phyloP scores from a whole-genome alignment of 371 early-diverging fungal species.

The Saksenaea oblongispora region DNA sequence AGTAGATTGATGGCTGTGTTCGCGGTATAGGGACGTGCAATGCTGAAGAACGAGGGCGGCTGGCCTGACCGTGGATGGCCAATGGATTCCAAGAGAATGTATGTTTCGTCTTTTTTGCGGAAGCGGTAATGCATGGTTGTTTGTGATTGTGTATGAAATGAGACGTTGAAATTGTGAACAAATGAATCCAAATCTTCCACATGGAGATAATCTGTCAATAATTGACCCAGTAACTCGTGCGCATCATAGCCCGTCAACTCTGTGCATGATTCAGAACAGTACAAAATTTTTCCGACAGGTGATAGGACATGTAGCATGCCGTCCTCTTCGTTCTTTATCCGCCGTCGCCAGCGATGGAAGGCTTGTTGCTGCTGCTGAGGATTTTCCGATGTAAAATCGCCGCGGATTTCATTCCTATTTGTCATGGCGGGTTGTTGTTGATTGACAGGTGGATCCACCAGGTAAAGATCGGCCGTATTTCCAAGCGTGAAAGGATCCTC shows the following conservation, averaged over 20 bases:
- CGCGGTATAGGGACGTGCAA: slow-evolving; percentile 53
- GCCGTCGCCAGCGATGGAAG: neutral
- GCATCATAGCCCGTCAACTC: slow-evolving; percentile 60
- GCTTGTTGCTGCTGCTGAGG: neutral
- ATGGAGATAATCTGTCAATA: slow-evolving; percentile 60
- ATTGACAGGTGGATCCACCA: neutral
- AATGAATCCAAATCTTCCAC: slow-evolving; percentile 29
- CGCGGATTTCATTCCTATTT: slow-evolving; percentile 1
- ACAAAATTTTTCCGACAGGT: slow-evolving; percentile 55
- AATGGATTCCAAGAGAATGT: slow-evolving; percentile 49
- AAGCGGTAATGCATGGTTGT: slow-evolving; percentile 52
- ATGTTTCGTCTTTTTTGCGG: slow-evolving; percentile 51
- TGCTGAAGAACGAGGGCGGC: slow-evolving; percentile 48
- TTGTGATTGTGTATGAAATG: slow-evolving; percentile 42
- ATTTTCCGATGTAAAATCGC: neutral
- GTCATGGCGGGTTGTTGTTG: neutral
- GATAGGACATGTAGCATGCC: slow-evolving; percentile 54
- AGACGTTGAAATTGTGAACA: slow-evolving; percentile 34
- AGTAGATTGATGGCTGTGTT: slow-evolving; percentile 30
- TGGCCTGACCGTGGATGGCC: slow-evolving; percentile 42
- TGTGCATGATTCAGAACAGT: slow-evolving; percentile 57
- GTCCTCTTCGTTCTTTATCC: neutral
- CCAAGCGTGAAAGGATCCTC: neutral
- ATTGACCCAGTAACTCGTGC: slow-evolving; percentile 58
- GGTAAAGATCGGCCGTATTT: neutral